Conservation (phyloP, 2,329 filamentous ascomycete genomes). For the Drechmeria coniospora region DNA sequence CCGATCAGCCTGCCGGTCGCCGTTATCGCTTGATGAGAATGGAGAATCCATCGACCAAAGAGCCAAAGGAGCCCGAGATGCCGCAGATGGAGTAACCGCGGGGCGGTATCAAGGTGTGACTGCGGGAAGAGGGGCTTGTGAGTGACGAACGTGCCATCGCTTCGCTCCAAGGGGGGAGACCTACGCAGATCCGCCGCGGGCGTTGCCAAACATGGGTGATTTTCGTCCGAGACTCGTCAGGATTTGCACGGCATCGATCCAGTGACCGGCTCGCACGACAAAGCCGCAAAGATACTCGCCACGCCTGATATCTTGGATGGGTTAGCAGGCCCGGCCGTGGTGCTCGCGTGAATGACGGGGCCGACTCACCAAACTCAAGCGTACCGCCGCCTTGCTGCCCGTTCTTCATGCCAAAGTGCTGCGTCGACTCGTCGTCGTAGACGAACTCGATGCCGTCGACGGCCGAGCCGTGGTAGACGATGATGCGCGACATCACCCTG, state of each 20-base stretch:
- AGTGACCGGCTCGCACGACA: constrained; percentile 60
- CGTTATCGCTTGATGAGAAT: constrained; percentile 42
- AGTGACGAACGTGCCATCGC: no score
- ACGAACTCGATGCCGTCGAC: constrained; percentile 83
- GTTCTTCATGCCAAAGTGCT: constrained; percentile 73
- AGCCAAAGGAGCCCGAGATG: constrained; percentile 63
- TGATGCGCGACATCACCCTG: constrained; percentile 59
- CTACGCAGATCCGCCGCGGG: constrained; percentile 66
- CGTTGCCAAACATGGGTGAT: constrained; percentile 73
- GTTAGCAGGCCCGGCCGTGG: background rate
- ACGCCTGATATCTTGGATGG: constrained; percentile 55
- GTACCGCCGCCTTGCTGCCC: constrained; percentile 54
- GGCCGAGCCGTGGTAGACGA: constrained; percentile 60
- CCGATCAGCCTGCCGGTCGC: background rate
- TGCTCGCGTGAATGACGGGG: background rate
- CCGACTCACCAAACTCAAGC: constrained; percentile 57
- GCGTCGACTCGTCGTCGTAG: constrained; percentile 73
- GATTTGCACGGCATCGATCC: constrained; percentile 81
- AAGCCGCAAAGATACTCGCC: constrained; percentile 86
- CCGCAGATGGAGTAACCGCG: constrained; percentile 80
- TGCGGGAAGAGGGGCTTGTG: no score
- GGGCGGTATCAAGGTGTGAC: constrained; percentile 77
- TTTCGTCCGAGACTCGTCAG: constrained; percentile 78
- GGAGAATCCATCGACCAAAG: constrained; percentile 76
- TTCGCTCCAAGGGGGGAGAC: constrained; percentile 25